These are phyloP conservation scores for Adenanthera pavonina DNA, from an alignment of 306 rosid species.

Conservation along the genomic window DNA sequence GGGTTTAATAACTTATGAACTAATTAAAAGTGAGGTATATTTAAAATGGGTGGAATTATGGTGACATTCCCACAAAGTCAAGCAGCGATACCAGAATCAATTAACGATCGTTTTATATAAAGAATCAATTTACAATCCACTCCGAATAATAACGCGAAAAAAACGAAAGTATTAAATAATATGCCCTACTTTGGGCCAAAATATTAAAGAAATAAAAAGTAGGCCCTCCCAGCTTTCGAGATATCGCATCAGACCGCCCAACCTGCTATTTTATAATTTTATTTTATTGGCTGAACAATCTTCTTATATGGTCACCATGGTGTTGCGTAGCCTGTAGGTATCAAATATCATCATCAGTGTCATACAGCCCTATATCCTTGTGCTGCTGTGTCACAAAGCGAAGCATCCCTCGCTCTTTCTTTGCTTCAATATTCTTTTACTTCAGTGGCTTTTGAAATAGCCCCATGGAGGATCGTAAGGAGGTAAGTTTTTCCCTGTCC, in stretches of 20 bases:
- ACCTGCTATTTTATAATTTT: not conserved
- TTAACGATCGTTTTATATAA: not conserved
- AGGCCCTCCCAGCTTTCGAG: not conserved
- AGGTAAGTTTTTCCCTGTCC: slow-evolving; percentile 51
- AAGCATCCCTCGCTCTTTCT: not conserved
- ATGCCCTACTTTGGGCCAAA: not conserved
- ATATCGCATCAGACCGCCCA: not conserved
- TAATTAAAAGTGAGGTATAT: too few relatives aligned
- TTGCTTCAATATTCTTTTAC: not conserved
- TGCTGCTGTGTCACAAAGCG: not conserved
- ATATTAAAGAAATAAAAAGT: not conserved
- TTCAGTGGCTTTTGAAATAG: slow-evolving; percentile 26
- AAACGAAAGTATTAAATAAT: not conserved
- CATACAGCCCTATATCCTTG: not conserved
- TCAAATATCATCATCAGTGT: not conserved
- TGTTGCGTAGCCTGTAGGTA: not conserved
- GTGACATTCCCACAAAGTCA: not conserved
- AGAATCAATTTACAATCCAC: not conserved
- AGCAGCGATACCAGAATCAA: not conserved
- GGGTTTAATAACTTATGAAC: too few relatives aligned
- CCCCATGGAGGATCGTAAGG: slow-evolving; percentile 82
- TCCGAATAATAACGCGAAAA: not conserved
- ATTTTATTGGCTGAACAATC: not conserved
- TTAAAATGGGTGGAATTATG: not conserved
- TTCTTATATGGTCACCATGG: not conserved